A percentile compares a stretch with the other conserved stretches of the same genome.
Conservation (phyloP, 208 protist species). For the Trypanosoma rangeli region DNA sequence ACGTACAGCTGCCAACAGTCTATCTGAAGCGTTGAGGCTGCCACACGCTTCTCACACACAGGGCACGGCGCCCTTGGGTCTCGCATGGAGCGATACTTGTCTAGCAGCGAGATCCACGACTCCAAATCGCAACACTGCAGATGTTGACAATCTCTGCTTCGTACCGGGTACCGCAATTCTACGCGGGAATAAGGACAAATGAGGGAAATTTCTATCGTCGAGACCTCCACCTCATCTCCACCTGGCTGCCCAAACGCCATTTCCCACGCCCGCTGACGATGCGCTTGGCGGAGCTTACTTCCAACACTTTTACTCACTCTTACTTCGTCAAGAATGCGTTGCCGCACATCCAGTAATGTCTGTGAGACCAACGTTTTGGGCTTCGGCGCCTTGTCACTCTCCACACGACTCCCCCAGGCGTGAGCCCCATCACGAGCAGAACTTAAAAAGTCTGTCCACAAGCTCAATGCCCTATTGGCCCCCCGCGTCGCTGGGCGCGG, state of each 20-base stretch:
- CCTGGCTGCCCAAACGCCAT: conserved; percentile 64
- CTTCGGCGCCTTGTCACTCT: background rate
- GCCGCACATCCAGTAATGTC: conserved; percentile 38
- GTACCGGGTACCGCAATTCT: conserved; percentile 62
- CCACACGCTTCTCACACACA: conserved; percentile 78
- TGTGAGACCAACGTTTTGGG: background rate
- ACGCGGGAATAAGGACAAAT: conserved; percentile 83
- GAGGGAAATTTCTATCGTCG: conserved; percentile 86
- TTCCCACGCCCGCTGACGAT: conserved; percentile 57
- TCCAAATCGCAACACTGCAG: conserved; percentile 91
- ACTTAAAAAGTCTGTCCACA: background rate
- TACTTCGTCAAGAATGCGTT: conserved; percentile 49
- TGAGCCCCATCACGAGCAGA: background rate
- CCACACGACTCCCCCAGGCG: background rate
- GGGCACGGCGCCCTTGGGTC: conserved; percentile 84
- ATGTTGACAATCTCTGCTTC: conserved; percentile 77
- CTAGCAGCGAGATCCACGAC: conserved; percentile 83
- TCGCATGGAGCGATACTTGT: conserved; percentile 76
- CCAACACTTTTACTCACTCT: conserved; percentile 21
- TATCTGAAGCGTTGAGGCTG: conserved; percentile 75
- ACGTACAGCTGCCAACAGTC: conserved; percentile 83
- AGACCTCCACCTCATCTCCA: conserved; percentile 50
- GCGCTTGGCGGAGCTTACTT: conserved; percentile 35
- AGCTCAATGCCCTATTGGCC: background rate
- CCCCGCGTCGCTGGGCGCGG: conserved; percentile 7